Conservation (phyloP, 257 asterid species). For the Parsonsia alboflavescens region DNA sequence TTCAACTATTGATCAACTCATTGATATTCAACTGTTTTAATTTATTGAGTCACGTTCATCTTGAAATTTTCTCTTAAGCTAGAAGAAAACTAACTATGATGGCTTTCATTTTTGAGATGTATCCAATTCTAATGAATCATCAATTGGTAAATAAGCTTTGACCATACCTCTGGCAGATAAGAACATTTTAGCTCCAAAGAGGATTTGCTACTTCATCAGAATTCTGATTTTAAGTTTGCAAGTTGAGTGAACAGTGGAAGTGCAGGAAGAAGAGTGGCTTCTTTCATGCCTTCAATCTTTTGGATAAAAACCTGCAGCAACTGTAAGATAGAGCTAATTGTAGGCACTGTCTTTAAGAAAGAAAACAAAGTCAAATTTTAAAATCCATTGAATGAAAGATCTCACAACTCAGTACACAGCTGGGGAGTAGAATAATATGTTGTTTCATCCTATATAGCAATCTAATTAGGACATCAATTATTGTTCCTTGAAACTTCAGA, state of each 20-base stretch:
- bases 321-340: neutral
- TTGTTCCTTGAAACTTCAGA: neutral
- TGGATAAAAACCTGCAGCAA: neutral
- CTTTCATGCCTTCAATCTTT: neutral
- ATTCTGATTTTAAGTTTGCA: neutral
- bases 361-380: neutral
- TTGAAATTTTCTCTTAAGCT: neutral
- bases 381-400: neutral
- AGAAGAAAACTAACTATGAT: neutral
- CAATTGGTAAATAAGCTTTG: neutral
- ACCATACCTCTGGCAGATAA: neutral
- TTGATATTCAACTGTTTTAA: neutral
- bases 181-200: neutral
- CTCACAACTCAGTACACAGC: neutral
- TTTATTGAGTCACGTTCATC: neutral
- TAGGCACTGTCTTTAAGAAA: neutral
- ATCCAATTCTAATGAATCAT: neutral
- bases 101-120: neutral
- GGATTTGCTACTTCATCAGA: neutral
- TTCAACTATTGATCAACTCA: neutral
- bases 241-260: neutral
- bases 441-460: neutral
- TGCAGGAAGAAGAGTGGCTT: neutral
- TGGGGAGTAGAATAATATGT: neutral
- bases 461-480: neutral